Evolutionary conservation across 306 rosid genomes (phyloP).

Genomic region (Glycyrrhiza uralensis): DNA sequence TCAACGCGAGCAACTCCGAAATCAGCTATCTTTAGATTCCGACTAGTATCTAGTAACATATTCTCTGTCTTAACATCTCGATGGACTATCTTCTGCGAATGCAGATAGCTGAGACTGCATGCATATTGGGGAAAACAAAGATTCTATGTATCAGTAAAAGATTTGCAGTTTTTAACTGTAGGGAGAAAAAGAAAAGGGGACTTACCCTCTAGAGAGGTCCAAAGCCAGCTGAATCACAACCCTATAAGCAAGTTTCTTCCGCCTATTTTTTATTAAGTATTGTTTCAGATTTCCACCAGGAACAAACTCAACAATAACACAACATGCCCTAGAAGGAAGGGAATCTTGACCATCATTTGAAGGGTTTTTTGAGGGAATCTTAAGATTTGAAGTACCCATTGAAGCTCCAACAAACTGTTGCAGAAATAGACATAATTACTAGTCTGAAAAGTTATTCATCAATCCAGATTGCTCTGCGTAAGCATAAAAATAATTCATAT

Average conservation of each 20-base stretch:
- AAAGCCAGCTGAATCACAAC: constrained; percentile 78
- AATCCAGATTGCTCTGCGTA: not conserved
- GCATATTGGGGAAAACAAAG: constrained; percentile 17
- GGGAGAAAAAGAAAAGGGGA: constrained; percentile 8
- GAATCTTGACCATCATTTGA: constrained; percentile 32
- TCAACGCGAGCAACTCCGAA: constrained; percentile 95
- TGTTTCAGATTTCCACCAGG: constrained; percentile 84
- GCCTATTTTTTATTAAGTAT: constrained; percentile 57
- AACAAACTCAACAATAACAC: constrained; percentile 82
- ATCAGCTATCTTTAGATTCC: constrained; percentile 77
- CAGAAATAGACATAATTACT: constrained; percentile 19
- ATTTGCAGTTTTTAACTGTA: not conserved
- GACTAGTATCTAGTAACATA: constrained; percentile 54
- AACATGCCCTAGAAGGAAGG: constrained; percentile 76
- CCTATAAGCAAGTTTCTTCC: constrained; percentile 69
- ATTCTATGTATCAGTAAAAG: not conserved
- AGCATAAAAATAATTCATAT: not conserved
- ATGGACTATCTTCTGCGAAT: constrained; percentile 77
- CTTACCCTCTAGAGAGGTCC: constrained; percentile 86
- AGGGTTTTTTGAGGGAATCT: constrained; percentile 53
- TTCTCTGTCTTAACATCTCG: constrained; percentile 84
- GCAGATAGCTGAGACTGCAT: constrained; percentile 78
- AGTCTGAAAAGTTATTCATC: not conserved
- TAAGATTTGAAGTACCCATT: constrained; percentile 79
- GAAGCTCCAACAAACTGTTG: constrained; percentile 89